Base-by-base conservation (phyloP, 2,329 filamentous ascomycete genomes). In the Ophiostoma ulmi region DNA sequence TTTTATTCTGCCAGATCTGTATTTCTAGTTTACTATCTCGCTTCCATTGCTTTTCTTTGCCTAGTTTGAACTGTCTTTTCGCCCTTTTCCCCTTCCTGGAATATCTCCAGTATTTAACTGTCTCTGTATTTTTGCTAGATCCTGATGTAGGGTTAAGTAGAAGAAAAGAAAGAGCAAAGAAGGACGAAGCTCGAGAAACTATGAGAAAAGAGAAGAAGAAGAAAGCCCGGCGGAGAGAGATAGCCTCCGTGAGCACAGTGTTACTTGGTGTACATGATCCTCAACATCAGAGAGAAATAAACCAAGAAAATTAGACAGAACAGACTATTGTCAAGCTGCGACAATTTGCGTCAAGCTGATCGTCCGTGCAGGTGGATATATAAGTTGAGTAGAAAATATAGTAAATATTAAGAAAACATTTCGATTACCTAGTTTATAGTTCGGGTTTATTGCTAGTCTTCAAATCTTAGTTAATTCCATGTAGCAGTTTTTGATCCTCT, bases 41-140 rank as follows among this genome's bases (percentile, higher is more conserved):
- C 58, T 63, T 63, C 58, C 35, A 63, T 63, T 63, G 17, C 58
- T 63, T 63, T 20, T 63, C 58, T 63, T 58, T 35, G 20, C 58
- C 58, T 63, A 63, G 58, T 35, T 11, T 20, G 14, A 14, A 26
- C 5, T 63, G 58, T 14, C 22, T 31, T 14, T 26, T 63, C 5
- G 44, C 44, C 26, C 35, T 63, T 63, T 63, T 63, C 58, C 58
- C 14, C 17, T 63, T 63, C 58, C 26, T 63, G n/a, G n/a, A 26
- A 35, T 35, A 35, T 31, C 58, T 63, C 52, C n/a, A 48, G 8
- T 48, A 20, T n/a, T 48, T 48, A 20, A 20, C 17, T 48, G 3
- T 48, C 7, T 48, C 52, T 58, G 11, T 55, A 1, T 11, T 13
- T 58, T 13, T 58, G 52, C n/a, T 58, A 6, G 52, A 26, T 26